Conservation (phyloP, 2,329 filamentous ascomycete species). For the Lasiodiplodia sp. region DNA sequence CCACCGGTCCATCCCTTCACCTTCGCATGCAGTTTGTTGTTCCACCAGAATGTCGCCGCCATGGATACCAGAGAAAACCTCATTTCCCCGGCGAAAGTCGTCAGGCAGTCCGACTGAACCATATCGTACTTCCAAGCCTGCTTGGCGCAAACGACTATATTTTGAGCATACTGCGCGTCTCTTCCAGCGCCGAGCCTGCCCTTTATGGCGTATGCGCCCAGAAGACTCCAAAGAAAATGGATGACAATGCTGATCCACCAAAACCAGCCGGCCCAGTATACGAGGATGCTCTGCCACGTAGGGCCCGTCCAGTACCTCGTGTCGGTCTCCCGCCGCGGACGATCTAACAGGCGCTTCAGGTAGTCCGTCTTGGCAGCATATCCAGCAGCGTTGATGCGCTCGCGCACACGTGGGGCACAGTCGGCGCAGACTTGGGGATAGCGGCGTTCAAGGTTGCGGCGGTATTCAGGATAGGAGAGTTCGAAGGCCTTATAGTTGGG, state of each 20-base stretch:
- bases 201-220: slow-evolving; percentile 36
- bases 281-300: slow-evolving; percentile 54
- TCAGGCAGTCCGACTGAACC: slow-evolving; percentile 41
- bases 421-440: slow-evolving; percentile 88
- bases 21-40: slow-evolving; percentile 70
- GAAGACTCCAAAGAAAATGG: slow-evolving; percentile 46
- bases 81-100: slow-evolving; percentile 35
- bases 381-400: slow-evolving; percentile 71
- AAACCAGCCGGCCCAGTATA: slow-evolving; percentile 51
- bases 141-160: slow-evolving; percentile 34
- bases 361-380: slow-evolving; percentile 88
- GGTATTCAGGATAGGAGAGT: slow-evolving; percentile 72
- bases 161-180: slow-evolving; percentile 16
- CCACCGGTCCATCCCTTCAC: slow-evolving; percentile 59
- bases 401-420: slow-evolving; percentile 78
- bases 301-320: slow-evolving; percentile 40
- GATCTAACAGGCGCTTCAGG: slow-evolving; percentile 76
- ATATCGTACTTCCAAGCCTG: slow-evolving; percentile 35
- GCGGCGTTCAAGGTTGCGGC: slow-evolving; percentile 74
- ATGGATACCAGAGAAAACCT: slow-evolving; percentile 55
- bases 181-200: slow-evolving; percentile 28
- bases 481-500: slow-evolving; percentile 74
- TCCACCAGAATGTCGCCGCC: slow-evolving; percentile 70
- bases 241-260: slow-evolving; percentile 50
- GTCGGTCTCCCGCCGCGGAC: slow-evolving; percentile 43